Conservation (phyloP, 2,329 filamentous ascomycete genomes). For the Aspergillus fumigatiaffinis region DNA sequence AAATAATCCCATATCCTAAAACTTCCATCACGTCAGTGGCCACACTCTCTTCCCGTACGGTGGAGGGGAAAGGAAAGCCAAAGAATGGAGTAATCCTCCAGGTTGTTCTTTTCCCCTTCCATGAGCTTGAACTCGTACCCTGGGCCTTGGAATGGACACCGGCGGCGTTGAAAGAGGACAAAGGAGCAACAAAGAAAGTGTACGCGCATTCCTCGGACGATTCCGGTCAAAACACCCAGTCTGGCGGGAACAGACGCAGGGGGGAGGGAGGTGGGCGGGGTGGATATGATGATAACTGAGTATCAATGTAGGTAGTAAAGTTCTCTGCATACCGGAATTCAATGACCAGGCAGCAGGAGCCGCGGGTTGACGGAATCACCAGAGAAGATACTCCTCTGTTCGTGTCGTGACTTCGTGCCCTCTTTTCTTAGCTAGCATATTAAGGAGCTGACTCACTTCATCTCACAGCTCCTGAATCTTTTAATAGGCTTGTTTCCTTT, state of each 20-base stretch:
- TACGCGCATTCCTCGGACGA: conserved; percentile 18
- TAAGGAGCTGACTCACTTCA: too few relatives aligned
- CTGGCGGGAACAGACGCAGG: not conserved
- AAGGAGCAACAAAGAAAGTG: conserved; percentile 11
- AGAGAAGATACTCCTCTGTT: not conserved
- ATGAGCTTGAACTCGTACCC: not conserved
- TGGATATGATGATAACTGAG: not conserved
- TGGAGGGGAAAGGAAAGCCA: not conserved
- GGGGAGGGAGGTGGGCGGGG: too few relatives aligned
- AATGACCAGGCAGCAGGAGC: not conserved
- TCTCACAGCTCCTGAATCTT: too few relatives aligned
- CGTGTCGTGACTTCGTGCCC: too few relatives aligned
- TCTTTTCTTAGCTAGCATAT: not conserved
- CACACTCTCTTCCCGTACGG: not conserved
- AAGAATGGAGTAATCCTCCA: not conserved
- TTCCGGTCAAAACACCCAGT: not conserved
- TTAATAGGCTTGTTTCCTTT: too few relatives aligned
- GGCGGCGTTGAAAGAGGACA: not conserved
- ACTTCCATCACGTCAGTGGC: not conserved
- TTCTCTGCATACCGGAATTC: too few relatives aligned
- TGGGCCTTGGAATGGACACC: not conserved
- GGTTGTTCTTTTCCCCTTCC: not conserved
- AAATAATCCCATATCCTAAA: not conserved
- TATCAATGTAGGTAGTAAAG: not conserved
- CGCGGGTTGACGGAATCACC: not conserved